Conservation (phyloP, 306 rosid genomes). For the Begonia masoniana region DNA sequence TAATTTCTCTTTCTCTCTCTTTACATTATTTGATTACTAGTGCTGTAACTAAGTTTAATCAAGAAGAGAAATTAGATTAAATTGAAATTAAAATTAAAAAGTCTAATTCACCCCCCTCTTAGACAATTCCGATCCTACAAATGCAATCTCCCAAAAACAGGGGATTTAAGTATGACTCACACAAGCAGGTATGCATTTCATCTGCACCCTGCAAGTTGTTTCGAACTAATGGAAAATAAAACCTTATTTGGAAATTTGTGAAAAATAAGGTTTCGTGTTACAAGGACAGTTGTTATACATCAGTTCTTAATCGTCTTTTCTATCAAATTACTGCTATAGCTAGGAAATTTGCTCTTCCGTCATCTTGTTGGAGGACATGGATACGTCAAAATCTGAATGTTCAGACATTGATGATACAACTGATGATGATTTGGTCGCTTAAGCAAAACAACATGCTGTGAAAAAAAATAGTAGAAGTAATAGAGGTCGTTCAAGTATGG, state of each 20-base stretch:
- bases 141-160: conserved; percentile 12
- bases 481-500: conserved; percentile 19
- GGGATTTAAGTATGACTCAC: conserved; percentile 44
- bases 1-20: too few relatives aligned
- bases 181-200: conserved; percentile 33
- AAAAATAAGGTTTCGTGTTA: too few relatives aligned
- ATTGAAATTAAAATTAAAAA: too few relatives aligned
- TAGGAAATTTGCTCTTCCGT: conserved; percentile 50
- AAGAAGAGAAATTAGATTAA: too few relatives aligned
- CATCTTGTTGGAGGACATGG: conserved; percentile 59
- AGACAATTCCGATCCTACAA: too few relatives aligned
- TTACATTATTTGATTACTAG: too few relatives aligned
- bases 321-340: conserved; percentile 1
- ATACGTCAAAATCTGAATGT: conserved; percentile 51
- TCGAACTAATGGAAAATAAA: too few relatives aligned
- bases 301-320: neutral
- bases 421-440: conserved; percentile 29
- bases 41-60: too few relatives aligned
- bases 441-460: conserved; percentile 14
- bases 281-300: neutral
- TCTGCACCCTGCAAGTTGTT: neutral
- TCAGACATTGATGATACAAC: conserved; percentile 19
- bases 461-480: conserved; percentile 26
- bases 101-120: too few relatives aligned
- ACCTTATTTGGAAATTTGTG: neutral